Conservation (phyloP, 805 yeast genomes). For the Debaryomyces prosopidis region DNA sequence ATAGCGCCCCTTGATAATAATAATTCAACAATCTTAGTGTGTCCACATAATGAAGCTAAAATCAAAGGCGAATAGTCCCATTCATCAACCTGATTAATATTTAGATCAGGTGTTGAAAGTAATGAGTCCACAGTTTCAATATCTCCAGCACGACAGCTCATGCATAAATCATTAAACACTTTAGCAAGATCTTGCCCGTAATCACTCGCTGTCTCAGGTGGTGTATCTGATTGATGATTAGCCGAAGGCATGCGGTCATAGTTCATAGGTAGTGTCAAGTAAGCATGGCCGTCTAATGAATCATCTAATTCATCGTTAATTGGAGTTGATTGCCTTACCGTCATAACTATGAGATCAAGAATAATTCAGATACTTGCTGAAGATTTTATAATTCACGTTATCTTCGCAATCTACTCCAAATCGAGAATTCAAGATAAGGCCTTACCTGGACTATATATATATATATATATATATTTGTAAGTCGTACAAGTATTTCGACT, state of each 20-base stretch:
- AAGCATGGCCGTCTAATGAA: neutral
- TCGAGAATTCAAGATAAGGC: no score
- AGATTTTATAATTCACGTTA: no score
- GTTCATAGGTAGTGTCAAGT: slow-evolving; percentile 1
- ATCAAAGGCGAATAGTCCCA: slow-evolving; percentile 78
- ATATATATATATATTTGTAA: no score
- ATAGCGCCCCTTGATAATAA: slow-evolving; percentile 66
- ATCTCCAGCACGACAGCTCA: slow-evolving; percentile 73
- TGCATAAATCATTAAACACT: slow-evolving; percentile 50
- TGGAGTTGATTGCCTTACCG: neutral
- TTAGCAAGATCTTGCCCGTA: slow-evolving; percentile 6
- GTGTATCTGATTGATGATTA: neutral
- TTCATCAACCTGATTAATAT: slow-evolving; percentile 57
- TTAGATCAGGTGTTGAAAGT: slow-evolving; percentile 41
- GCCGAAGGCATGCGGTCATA: slow-evolving; percentile 4
- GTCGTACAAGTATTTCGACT: no score
- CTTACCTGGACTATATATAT: no score
- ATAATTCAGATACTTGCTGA: no score
- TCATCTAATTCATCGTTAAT: neutral
- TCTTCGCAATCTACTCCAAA: no score
- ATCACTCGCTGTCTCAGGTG: neutral
- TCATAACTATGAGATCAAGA: neutral
- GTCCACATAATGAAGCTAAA: slow-evolving; percentile 76
- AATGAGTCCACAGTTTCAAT: slow-evolving; percentile 59
- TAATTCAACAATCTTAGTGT: slow-evolving; percentile 58